phyloP scores from a whole-genome alignment of 1,284 basidiomycete genomes.

The Cronartium quercuum region DNA sequence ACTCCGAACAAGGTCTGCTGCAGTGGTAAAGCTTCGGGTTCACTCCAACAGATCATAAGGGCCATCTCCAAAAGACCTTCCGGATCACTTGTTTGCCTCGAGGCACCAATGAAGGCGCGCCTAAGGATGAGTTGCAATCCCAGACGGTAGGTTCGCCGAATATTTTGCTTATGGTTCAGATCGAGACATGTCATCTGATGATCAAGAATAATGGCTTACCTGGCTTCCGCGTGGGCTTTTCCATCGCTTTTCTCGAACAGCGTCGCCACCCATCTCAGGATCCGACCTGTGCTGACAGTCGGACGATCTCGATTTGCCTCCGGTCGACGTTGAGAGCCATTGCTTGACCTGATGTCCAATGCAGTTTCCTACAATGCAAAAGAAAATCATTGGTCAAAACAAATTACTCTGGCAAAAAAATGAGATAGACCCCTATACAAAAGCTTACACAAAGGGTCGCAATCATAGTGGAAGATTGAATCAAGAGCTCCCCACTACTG shows the following conservation, averaged over 20 bases:
- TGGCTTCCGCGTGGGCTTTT: constrained; percentile 25
- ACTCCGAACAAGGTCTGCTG: constrained; percentile 30
- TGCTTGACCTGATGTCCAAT: constrained; percentile 15
- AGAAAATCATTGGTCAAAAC: not conserved
- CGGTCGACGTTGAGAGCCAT: not conserved
- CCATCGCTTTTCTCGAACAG: constrained; percentile 29
- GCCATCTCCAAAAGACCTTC: constrained; percentile 31
- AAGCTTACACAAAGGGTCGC: constrained; percentile 31
- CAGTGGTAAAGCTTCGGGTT: constrained; percentile 11
- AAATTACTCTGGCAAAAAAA: not conserved
- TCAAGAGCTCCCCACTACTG: constrained; percentile 17
- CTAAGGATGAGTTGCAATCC: not conserved
- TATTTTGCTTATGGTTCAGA: no score
- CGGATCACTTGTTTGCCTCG: constrained; percentile 24
- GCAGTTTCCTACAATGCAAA: constrained; percentile 18
- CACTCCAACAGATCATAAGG: constrained; percentile 29
- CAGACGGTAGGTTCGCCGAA: not conserved
- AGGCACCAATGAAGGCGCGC: constrained; percentile 28
- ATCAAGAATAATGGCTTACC: constrained; percentile 1
- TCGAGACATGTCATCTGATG: not conserved
- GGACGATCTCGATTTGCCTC: constrained; percentile 14
- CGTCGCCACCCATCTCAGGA: constrained; percentile 22
- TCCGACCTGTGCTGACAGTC: constrained; percentile 1
- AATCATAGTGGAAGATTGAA: constrained; percentile 23
- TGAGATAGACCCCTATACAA: not conserved